phyloP scores from a whole-genome alignment of 176 grass and related monocot genomes.

The Bothriochloa decipiens region DNA sequence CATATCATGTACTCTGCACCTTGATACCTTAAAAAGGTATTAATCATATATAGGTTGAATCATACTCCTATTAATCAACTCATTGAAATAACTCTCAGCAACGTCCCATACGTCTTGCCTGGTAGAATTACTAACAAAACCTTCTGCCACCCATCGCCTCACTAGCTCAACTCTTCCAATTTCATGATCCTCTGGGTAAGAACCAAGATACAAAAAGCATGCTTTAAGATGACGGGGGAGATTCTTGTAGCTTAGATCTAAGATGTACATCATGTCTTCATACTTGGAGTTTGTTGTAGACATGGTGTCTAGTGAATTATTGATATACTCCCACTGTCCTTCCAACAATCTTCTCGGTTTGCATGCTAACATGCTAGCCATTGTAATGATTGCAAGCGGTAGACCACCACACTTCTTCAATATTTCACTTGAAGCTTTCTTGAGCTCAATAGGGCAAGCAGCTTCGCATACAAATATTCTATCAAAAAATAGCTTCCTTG shows the following conservation, averaged over 20 bases:
- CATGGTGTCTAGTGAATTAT: not conserved
- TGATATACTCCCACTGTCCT: not conserved
- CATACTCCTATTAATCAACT: constrained; percentile 46
- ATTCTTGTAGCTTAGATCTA: constrained; percentile 42
- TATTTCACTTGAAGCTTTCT: not conserved
- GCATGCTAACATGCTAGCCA: constrained; percentile 5
- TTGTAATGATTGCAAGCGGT: constrained; percentile 13
- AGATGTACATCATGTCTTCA: constrained; percentile 26
- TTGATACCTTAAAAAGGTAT: not conserved
- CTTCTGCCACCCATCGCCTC: constrained; percentile 52
- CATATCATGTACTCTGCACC: constrained; percentile 42
- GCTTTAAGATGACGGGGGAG: constrained; percentile 38
- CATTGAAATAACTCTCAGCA: constrained; percentile 29
- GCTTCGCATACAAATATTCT: not conserved
- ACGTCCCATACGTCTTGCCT: constrained; percentile 1
- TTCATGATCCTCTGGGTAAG: constrained; percentile 32
- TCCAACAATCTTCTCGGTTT: not conserved
- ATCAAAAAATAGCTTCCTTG: constrained; percentile 13
- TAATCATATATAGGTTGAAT: constrained; percentile 15
- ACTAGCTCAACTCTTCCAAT: constrained; percentile 17
- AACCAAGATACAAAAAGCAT: constrained; percentile 48
- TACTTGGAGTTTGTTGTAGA: not conserved
- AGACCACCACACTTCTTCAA: constrained; percentile 6
- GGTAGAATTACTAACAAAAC: not conserved
- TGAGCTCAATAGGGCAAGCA: not conserved